Evolutionary conservation across 331 rosid species (phyloP).

Genomic region (Rosa hybrid): DNA sequence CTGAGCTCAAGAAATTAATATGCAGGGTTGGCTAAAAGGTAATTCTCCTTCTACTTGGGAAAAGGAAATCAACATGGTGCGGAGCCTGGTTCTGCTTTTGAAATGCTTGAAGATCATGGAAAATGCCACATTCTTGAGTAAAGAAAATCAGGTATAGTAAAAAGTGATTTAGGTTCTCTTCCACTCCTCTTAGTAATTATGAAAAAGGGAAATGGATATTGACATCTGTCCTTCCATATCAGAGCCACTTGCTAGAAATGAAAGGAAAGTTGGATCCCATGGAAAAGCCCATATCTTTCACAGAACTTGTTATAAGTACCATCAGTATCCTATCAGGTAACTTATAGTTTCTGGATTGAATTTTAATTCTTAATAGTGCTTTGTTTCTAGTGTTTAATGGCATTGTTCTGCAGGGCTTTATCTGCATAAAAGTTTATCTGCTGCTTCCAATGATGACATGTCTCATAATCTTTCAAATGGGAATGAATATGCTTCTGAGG

Average conservation of each 20-base stretch:
- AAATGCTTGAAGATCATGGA: conserved; percentile 98
- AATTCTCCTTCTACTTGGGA: conserved; percentile 44
- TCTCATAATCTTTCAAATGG: conserved; percentile 32
- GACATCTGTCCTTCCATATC: conserved; percentile 31
- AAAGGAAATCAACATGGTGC: conserved; percentile 45
- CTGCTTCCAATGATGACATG: conserved; percentile 43
- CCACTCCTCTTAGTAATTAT: not conserved
- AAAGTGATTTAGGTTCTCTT: conserved; percentile 13
- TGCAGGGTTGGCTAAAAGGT: conserved; percentile 61
- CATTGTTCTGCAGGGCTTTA: conserved; percentile 56
- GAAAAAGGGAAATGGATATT: conserved; percentile 22
- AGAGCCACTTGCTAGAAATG: conserved; percentile 91
- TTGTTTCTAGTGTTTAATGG: conserved; percentile 30
- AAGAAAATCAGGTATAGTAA: conserved; percentile 82
- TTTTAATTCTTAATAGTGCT: conserved; percentile 26
- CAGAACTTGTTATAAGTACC: conserved; percentile 64
- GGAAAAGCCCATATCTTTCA: conserved; percentile 49
- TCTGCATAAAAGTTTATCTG: conserved; percentile 49
- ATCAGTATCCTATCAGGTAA: conserved; percentile 90
- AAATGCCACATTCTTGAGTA: conserved; percentile 90
- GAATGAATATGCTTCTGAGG: conserved; percentile 45
- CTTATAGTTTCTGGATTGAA: conserved; percentile 13
- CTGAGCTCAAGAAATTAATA: conserved; percentile 25
- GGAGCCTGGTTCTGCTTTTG: conserved; percentile 68
- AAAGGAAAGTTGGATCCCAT: conserved; percentile 50